phyloP scores from a whole-genome alignment of 2,329 filamentous ascomycete genomes.

The Coniella vitis region DNA sequence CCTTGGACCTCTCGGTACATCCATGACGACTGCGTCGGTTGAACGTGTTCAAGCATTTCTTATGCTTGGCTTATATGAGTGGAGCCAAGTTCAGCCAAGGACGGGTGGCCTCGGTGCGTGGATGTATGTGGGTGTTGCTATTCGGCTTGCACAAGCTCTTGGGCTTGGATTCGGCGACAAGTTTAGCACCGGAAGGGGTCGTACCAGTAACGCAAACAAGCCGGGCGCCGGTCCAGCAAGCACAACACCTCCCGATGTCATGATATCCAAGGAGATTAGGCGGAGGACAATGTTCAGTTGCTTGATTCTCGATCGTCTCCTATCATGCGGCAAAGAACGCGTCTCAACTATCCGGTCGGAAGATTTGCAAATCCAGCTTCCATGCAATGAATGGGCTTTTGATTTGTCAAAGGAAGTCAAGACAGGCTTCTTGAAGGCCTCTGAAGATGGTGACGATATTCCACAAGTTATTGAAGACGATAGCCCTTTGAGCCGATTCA shows the following conservation, averaged over 20 bases:
- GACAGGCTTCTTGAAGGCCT: conserved; percentile 39
- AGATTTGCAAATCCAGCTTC: conserved; percentile 58
- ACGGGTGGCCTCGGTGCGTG: conserved; percentile 53
- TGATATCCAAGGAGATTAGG: conserved; percentile 56
- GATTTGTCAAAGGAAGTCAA: conserved; percentile 52
- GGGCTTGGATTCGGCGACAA: conserved; percentile 52
- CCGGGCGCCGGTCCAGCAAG: neutral
- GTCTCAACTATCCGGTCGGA: conserved; percentile 51
- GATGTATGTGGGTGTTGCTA: conserved; percentile 59
- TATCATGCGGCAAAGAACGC: conserved; percentile 57
- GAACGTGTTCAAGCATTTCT: conserved; percentile 61
- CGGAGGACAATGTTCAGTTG: conserved; percentile 70
- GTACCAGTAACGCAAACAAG: neutral
- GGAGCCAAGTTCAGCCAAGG: conserved; percentile 51
- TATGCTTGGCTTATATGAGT: conserved; percentile 67
- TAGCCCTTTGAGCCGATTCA: conserved; percentile 45
- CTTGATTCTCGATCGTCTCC: conserved; percentile 63
- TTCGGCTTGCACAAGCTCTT: conserved; percentile 56
- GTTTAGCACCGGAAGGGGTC: conserved; percentile 19
- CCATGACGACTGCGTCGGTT: conserved; percentile 46
- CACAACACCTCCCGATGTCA: conserved; percentile 24
- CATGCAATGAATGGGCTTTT: conserved; percentile 60
- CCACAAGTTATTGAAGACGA: conserved; percentile 30
- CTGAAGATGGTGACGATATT: conserved; percentile 15
- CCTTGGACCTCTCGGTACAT: conserved; percentile 39